Conservation (phyloP, 208 protist species). For the Crithidia fasciculata region DNA sequence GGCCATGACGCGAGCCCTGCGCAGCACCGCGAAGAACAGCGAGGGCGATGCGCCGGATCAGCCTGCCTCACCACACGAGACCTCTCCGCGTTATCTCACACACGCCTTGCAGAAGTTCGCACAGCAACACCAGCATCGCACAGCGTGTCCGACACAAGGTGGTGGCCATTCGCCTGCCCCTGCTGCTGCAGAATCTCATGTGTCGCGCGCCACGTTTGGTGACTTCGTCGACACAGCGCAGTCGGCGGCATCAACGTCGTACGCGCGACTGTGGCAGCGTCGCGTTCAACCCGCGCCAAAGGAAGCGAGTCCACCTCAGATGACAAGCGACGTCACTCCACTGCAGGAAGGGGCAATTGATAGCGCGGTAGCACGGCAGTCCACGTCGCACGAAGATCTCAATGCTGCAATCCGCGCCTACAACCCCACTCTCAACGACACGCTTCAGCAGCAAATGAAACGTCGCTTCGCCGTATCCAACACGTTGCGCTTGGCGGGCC, state of each 20-base stretch:
- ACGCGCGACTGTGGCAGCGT: no score
- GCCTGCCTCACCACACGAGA: background rate
- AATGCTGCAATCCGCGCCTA: slow-evolving; percentile 34
- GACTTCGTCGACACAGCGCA: background rate
- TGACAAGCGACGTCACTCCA: background rate
- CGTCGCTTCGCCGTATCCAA: slow-evolving; percentile 32
- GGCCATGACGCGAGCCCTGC: slow-evolving; percentile 6
- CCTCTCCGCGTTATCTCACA: slow-evolving; percentile 11
- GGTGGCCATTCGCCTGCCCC: background rate
- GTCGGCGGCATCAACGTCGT: no score
- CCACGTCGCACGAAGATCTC: background rate
- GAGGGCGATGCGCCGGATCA: background rate
- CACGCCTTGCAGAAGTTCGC: slow-evolving; percentile 17
- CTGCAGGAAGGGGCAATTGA: background rate
- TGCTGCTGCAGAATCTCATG: no score
- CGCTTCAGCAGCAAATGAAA: slow-evolving; percentile 41
- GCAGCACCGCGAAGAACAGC: background rate
- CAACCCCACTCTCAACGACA: slow-evolving; percentile 47
- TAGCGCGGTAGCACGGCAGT: no score
- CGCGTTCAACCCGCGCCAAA: no score
- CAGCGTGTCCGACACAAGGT: background rate
- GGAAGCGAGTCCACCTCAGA: no score
- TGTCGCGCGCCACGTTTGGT: no score
- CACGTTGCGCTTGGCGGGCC: slow-evolving; percentile 29
- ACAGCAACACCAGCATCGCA: slow-evolving; percentile 12